A percentile compares a stretch with the other conserved stretches of the same genome.
These are phyloP conservation scores for Lyophyllum shimeji DNA, from an alignment of 768 basidiomycete species.

Conservation along the genomic window DNA sequence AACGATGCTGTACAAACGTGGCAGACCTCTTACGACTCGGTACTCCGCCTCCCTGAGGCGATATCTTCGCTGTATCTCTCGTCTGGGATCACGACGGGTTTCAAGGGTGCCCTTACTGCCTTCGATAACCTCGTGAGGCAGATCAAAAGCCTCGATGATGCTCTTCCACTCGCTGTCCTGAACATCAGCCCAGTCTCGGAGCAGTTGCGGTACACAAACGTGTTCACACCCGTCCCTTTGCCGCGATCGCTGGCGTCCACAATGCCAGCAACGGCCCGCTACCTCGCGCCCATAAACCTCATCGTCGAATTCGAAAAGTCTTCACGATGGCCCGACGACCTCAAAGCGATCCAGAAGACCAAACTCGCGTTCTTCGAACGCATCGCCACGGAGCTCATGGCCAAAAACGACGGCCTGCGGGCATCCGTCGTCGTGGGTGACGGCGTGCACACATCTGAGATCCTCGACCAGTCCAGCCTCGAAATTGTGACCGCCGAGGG, in stretches of 20 bases:
- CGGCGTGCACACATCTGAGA: constrained; percentile 44
- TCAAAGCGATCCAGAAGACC: constrained; percentile 88
- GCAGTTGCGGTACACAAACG: constrained; percentile 78
- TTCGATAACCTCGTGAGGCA: constrained; percentile 77
- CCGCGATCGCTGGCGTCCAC: constrained; percentile 48
- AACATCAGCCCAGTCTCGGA: constrained; percentile 75
- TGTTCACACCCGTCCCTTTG: constrained; percentile 78
- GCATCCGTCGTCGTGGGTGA: constrained; percentile 62
- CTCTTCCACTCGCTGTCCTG: constrained; percentile 75
- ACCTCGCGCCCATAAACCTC: constrained; percentile 68
- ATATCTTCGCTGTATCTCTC: constrained; percentile 45
- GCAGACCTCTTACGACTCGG: constrained; percentile 56
- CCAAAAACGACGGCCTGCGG: constrained; percentile 44
- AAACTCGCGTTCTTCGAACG: constrained; percentile 91
- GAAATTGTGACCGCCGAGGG: constrained; percentile 82
- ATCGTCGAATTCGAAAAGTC: constrained; percentile 92
- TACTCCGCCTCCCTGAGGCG: constrained; percentile 58
- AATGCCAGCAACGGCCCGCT: constrained; percentile 61
- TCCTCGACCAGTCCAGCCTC: constrained; percentile 68
- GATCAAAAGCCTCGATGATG: constrained; percentile 71
- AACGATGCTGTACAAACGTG: constrained; percentile 52
- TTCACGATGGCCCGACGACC: constrained; percentile 92
- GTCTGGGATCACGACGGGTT: constrained; percentile 49
- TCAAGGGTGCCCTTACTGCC: constrained; percentile 71
- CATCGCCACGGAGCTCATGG: constrained; percentile 66